phyloP scores from a whole-genome alignment of 2,329 filamentous ascomycete genomes.

The Scedosporium minutisporum region DNA sequence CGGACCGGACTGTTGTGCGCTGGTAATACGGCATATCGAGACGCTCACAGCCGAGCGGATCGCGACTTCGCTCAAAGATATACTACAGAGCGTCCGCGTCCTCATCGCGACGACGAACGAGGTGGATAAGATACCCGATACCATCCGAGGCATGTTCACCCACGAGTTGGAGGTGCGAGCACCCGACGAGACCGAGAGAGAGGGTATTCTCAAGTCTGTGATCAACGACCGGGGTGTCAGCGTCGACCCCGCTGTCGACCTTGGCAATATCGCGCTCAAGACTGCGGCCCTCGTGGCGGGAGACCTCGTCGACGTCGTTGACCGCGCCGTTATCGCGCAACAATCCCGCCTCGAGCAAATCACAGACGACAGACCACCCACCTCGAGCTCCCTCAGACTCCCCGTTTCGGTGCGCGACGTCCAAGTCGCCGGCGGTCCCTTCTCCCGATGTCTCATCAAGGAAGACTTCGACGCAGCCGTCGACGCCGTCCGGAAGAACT shows the following conservation, averaged over 20 bases:
- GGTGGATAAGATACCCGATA: slow-evolving; percentile 86
- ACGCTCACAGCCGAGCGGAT: slow-evolving; percentile 87
- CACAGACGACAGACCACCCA: slow-evolving; percentile 31
- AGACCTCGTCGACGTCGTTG: slow-evolving; percentile 88
- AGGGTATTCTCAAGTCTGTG: slow-evolving; percentile 73
- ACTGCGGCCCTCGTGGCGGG: slow-evolving; percentile 92
- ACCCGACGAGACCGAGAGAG: slow-evolving; percentile 84
- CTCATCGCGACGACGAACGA: slow-evolving; percentile 92
- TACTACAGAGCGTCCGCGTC: slow-evolving; percentile 69
- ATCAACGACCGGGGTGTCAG: slow-evolving; percentile 66
- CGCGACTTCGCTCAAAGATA: slow-evolving; percentile 72
- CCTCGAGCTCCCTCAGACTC: slow-evolving; percentile 22
- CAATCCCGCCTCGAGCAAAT: slow-evolving; percentile 66
- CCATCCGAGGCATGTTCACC: slow-evolving; percentile 81
- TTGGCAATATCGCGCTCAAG: slow-evolving; percentile 80
- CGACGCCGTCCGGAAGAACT: slow-evolving; percentile 92
- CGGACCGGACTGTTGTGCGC: slow-evolving; percentile 69
- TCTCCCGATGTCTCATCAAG: slow-evolving; percentile 68
- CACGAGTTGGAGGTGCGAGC: slow-evolving; percentile 92
- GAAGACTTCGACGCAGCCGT: slow-evolving; percentile 87
- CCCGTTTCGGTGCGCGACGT: slow-evolving; percentile 66
- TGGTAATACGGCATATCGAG: slow-evolving; percentile 86
- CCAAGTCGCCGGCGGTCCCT: slow-evolving; percentile 75
- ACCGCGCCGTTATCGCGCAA: slow-evolving; percentile 73
- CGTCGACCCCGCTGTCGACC: slow-evolving; percentile 75